These are phyloP conservation scores for Cunninghamia lanceolata DNA, from an alignment of 75 land plant species.

Conservation along the genomic window DNA sequence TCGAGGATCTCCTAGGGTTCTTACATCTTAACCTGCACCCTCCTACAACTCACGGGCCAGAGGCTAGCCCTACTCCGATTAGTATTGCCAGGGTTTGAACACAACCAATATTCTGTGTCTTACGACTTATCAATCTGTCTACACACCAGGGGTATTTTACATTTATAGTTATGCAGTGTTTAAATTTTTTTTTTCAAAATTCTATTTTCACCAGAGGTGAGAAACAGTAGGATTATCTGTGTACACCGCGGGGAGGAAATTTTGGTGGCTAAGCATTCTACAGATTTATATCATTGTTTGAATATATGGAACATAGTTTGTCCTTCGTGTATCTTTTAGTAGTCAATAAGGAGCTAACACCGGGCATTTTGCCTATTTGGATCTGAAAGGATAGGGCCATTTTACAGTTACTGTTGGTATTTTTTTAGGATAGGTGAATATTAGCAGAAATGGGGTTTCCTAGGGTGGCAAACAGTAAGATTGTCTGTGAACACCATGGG, in stretches of 20 bases:
- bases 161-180: neutral
- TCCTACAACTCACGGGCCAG: too few relatives aligned
- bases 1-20: too few relatives aligned
- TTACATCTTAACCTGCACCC: too few relatives aligned
- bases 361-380: neutral
- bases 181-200: too few relatives aligned
- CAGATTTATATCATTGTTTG: neutral
- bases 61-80: too few relatives aligned
- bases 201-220: neutral
- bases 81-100: neutral
- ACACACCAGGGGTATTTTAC: neutral
- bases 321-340: neutral
- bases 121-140: too few relatives aligned
- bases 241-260: neutral
- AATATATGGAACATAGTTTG: neutral
- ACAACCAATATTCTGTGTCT: neutral
- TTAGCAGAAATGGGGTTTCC: neutral
- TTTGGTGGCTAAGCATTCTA: neutral
- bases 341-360: neutral
- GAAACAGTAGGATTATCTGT: neutral
- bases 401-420: neutral
- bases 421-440: neutral
- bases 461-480: neutral
- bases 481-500: neutral
- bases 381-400: neutral